phyloP scores from a whole-genome alignment of 495 filamentous ascomycete genomes.

The Penicillium psychrofluorescens region DNA sequence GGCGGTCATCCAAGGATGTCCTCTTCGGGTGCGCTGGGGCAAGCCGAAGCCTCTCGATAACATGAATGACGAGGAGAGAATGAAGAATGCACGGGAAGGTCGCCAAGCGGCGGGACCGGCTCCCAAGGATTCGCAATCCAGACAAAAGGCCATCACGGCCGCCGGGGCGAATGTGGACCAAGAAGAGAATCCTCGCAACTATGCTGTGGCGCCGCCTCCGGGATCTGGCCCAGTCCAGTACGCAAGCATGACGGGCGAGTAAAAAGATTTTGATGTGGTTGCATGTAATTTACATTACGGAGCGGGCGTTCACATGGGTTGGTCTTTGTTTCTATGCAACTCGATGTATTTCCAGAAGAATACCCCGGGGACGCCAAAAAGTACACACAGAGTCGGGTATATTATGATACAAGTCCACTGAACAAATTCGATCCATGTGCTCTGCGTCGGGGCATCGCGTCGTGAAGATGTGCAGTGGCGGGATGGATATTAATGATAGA shows the following conservation, averaged over 20 bases:
- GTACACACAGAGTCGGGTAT: conserved; percentile 37
- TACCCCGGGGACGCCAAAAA: conserved; percentile 29
- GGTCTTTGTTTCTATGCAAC: conserved; percentile 30
- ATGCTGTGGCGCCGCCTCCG: conserved; percentile 70
- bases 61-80: conserved; percentile 74
- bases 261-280: conserved; percentile 15
- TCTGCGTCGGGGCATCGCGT: not conserved
- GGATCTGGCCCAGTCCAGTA: conserved; percentile 77
- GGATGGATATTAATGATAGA: not conserved
- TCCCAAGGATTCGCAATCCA: conserved; percentile 19
- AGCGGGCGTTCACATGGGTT: conserved; percentile 34
- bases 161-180: conserved; percentile 20
- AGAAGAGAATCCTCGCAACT: conserved; percentile 38
- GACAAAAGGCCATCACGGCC: conserved; percentile 27
- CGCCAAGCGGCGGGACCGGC: conserved; percentile 44
- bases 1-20: conserved; percentile 76
- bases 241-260: conserved; percentile 79
- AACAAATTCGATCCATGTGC: conserved; percentile 1
- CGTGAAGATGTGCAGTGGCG: not conserved
- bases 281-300: conserved; percentile 26
- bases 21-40: conserved; percentile 84
- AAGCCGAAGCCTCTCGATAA: conserved; percentile 84
- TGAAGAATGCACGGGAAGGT: conserved; percentile 66
- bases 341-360: conserved; percentile 31
- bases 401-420: conserved; percentile 34